A percentile compares a stretch with the other conserved stretches of the same genome.
These are phyloP conservation scores for Xylariaceae sp. DNA, from an alignment of 2,329 filamentous ascomycete species.

Conservation along the genomic window DNA sequence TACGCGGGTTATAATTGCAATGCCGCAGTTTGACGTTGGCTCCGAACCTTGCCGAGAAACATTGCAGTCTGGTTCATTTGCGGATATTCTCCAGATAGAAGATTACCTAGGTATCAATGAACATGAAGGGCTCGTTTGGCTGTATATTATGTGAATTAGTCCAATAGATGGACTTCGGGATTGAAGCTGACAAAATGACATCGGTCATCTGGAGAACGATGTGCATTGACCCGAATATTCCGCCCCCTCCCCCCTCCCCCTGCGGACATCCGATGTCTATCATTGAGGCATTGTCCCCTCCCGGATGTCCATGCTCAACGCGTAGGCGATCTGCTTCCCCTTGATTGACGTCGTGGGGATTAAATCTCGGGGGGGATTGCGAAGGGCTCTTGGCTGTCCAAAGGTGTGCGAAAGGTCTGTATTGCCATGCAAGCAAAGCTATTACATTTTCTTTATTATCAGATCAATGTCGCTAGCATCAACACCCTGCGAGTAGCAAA, in stretches of 20 bases:
- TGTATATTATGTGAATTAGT: conserved; percentile 35
- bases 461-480: background rate
- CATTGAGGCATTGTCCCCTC: background rate
- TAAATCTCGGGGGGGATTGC: background rate
- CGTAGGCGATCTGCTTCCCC: background rate
- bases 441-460: background rate
- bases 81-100: conserved; percentile 25
- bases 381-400: background rate
- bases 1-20: conserved; percentile 28
- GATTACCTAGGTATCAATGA: conserved; percentile 23
- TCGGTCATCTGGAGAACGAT: conserved; percentile 5
- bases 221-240: conserved; percentile 5
- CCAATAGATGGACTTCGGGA: conserved; percentile 26
- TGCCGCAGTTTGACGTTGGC: conserved; percentile 17
- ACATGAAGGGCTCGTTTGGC: conserved; percentile 27
- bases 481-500: background rate
- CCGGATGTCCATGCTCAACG: background rate
- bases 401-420: background rate
- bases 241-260: background rate
- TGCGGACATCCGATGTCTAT: background rate
- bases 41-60: conserved; percentile 19
- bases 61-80: conserved; percentile 22
- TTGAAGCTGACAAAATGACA: conserved; percentile 5
- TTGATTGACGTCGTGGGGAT: background rate
- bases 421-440: background rate